These are phyloP conservation scores for Solanum paucissectum DNA, from an alignment of 257 asterid species.

Conservation along the genomic window DNA sequence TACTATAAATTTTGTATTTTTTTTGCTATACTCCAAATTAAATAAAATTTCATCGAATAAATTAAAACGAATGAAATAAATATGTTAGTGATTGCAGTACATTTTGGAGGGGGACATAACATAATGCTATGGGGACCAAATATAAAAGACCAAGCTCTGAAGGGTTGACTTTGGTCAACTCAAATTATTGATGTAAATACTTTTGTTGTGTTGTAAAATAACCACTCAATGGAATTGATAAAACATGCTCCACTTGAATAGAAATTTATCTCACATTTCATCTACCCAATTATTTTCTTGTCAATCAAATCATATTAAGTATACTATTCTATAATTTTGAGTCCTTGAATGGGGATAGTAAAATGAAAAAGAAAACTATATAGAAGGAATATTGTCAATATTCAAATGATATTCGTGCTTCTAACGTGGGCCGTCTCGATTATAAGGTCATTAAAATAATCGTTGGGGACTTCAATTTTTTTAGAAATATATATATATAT, in stretches of 20 bases:
- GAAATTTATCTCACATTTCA: background rate
- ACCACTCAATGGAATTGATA: background rate
- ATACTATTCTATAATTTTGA: background rate
- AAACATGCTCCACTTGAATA: background rate
- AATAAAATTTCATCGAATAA: background rate
- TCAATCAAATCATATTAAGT: background rate
- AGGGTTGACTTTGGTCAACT: background rate
- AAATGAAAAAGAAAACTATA: background rate
- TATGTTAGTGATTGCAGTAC: background rate
- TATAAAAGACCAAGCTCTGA: background rate
- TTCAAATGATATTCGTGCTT: background rate
- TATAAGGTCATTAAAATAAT: too few species aligned
- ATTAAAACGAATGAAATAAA: background rate
- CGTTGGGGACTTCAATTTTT: too few species aligned
- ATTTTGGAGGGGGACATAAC: background rate
- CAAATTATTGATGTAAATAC: background rate
- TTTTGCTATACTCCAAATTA: background rate
- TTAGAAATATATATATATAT: too few species aligned
- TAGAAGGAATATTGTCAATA: background rate
- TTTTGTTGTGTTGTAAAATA: background rate
- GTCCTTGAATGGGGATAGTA: background rate
- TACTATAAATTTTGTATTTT: background rate
- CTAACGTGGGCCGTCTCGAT: accelerated
- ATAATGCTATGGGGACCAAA: background rate
- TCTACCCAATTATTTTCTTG: background rate